Evolutionary conservation across 331 rosid genomes (phyloP), one percentile per base, ranked within the genome.

Genomic region (Dryas integrifolia): DNA sequence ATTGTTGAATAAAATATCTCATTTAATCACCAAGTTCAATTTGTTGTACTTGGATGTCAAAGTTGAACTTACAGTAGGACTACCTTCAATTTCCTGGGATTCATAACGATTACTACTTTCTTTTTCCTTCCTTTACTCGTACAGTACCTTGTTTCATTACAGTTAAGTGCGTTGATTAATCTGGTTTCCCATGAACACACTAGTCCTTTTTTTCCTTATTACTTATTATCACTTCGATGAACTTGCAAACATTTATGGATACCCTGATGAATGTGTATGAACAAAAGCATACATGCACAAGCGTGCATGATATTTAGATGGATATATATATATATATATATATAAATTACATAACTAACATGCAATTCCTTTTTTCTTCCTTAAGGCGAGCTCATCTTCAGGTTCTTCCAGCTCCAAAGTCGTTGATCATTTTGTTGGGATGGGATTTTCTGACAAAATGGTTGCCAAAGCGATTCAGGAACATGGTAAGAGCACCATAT

Each of bases 381-480:
- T 80, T 13, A 61, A 94, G 99, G 89, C 85, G 67, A 77, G 89
- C 80, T 81, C 94, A 24, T 79, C 83, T 73, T 79, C 89, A 41
- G 87, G 92, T 81, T 77, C 86, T 14, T 87, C 96, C 58, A 82
- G 85, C 76, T 73, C 93, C 71, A 92, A 88, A 92, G 76, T 84
- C 30, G n/a, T 84, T 56, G 88, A 85, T 73, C 79, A 82, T 70
- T 89, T 95, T 65, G 77, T 88, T 26, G 79, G 79, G 41, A 95
- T 95, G 99, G 99, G 99, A 14, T 95, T 95, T 83, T 74, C 93
- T 12, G 69, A 72, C 58, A 86, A 85, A 69, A 30, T 95, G 89
- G 96, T 95, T 65, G 65, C 81, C 30, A 95, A 87, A 87, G 99
- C 85, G 16, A 86, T 95, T 60, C 81, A 70, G 80, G 97, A 95